phyloP scores from a whole-genome alignment of 306 rosid species.

The Sindora glabra region DNA sequence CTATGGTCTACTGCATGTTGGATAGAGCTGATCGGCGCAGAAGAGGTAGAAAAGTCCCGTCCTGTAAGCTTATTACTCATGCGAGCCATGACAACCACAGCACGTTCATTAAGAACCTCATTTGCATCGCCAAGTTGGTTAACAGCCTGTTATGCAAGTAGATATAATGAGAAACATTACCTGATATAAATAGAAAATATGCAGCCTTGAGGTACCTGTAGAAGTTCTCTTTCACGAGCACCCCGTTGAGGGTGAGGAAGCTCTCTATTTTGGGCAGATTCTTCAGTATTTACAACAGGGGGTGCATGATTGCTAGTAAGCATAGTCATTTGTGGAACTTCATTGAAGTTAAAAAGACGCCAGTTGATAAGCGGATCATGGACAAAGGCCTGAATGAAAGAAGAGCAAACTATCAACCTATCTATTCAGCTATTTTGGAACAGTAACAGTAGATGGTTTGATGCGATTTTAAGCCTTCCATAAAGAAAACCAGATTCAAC shows the following conservation, averaged over 20 bases:
- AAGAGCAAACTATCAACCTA: background rate
- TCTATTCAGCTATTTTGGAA: no score
- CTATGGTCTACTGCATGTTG: conserved; percentile 65
- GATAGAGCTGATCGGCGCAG: conserved; percentile 42
- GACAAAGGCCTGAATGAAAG: conserved; percentile 77
- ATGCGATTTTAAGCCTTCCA: no score
- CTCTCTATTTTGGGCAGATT: conserved; percentile 60
- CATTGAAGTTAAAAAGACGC: conserved; percentile 99
- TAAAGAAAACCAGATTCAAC: no score
- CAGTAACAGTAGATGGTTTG: no score
- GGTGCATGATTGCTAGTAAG: conserved; percentile 56
- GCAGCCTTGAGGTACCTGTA: conserved; percentile 54
- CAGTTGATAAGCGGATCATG: conserved; percentile 97
- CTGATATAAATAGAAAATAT: conserved; percentile 4
- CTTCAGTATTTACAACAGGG: conserved; percentile 69
- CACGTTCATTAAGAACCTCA: conserved; percentile 95
- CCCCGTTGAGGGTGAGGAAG: conserved; percentile 92
- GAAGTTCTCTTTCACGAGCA: conserved; percentile 93
- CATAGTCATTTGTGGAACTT: conserved; percentile 91
- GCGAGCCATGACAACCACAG: conserved; percentile 96
- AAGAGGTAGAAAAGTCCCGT: conserved; percentile 81
- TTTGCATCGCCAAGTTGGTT: conserved; percentile 98
- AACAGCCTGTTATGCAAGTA: conserved; percentile 58
- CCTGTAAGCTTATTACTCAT: conserved; percentile 96
- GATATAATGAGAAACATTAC: conserved; percentile 20